Percentiles rank a stretch among this genome's conserved stretches.
These are phyloP conservation scores for Sphaerosporella brunnea DNA, from an alignment of 495 filamentous ascomycete genomes.

Conservation along the genomic window DNA sequence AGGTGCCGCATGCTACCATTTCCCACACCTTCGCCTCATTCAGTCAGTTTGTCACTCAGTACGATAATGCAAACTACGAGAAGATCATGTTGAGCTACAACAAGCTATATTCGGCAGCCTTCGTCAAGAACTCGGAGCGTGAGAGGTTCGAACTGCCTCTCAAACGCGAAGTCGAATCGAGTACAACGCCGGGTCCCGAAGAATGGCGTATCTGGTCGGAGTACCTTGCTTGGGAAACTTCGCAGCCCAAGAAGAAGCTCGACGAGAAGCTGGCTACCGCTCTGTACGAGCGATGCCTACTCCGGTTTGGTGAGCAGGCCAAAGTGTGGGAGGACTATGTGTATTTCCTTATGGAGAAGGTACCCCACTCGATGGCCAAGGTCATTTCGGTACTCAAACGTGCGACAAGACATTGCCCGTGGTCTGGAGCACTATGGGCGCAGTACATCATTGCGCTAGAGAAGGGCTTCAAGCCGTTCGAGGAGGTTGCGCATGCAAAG, in stretches of 20 bases:
- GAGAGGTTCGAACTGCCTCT: conserved; percentile 57
- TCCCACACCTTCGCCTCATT: conserved; percentile 68
- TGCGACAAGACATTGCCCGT: conserved; percentile 74
- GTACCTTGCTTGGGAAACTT: conserved; percentile 73
- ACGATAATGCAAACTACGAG: conserved; percentile 61
- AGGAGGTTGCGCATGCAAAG: conserved; percentile 75
- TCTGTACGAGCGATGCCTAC: conserved; percentile 46
- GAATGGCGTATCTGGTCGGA: conserved; percentile 32
- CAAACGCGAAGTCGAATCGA: conserved; percentile 36
- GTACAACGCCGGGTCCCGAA: conserved; percentile 29
- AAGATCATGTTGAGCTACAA: conserved; percentile 56
- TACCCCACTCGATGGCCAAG: conserved; percentile 22
- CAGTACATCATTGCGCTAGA: conserved; percentile 71
- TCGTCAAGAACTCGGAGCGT: conserved; percentile 47
- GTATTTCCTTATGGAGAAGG: conserved; percentile 26
- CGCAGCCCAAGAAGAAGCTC: conserved; percentile 36
- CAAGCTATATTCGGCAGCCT: conserved; percentile 45
- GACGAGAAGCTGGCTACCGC: conserved; percentile 32
- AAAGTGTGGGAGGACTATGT: conserved; percentile 22
- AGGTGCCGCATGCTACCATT: conserved; percentile 68
- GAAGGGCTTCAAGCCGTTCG: conserved; percentile 49
- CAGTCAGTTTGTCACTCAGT: conserved; percentile 60
- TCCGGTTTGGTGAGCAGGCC: conserved; percentile 50
- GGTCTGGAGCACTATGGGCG: conserved; percentile 81
- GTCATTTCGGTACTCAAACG: conserved; percentile 44